Base-by-base conservation (phyloP, 176 grass and related monocot species). In the Triticum timopheevii region DNA sequence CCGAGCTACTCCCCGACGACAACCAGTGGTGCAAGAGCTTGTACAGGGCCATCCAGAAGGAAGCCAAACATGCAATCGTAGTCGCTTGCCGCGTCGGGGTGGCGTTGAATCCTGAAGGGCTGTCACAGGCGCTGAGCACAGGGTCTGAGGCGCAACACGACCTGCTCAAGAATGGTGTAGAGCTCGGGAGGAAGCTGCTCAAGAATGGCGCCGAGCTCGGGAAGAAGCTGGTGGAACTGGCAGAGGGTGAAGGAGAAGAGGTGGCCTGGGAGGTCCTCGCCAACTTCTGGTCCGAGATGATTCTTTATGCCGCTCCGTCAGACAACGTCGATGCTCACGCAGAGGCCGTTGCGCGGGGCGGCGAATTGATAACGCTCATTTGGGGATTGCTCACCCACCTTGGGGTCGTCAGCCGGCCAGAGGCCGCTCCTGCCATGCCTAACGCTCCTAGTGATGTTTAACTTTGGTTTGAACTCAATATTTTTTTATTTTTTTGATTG, bases 301-400 rank as follows among this genome's bases (percentile, higher is more conserved):
- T 86, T 6, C 17, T 86, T 7, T 72, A 33, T 1, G 24, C 71
- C 0, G 52, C 76, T 5, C 76, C 76, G 3, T 86, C 84, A 0
- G 65, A 86, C 10, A 86, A 79, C 35, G 17, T 70, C 1, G 40
- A 79, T 2, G 62, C 10, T 3, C 84, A 80, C 65, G 20, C n/a
- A 4, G 23, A 86, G 64, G 84, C 75, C 63, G n/a, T 86, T 20
- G 74, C 84, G 9, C 11, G 36, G 4, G 84, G 84, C 2, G 84
- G 84, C 6, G 74, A 86, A 63, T 47, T 86, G 63, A 69, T 86
- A 4, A 86, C 84, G 4, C 44, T 85, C 8, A 49, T 78, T 20
- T 85, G 83, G 73, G 42, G 62, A 1, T 8, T 77, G 73, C 83
- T 85, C 63, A 30, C 52, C n/a, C 84, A 86, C 4, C 44, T 24